Evolutionary conservation across 1,139 yeast species (phyloP), one percentile per base, ranked within the genome.

Genomic region (Yamadazyma sp.): DNA sequence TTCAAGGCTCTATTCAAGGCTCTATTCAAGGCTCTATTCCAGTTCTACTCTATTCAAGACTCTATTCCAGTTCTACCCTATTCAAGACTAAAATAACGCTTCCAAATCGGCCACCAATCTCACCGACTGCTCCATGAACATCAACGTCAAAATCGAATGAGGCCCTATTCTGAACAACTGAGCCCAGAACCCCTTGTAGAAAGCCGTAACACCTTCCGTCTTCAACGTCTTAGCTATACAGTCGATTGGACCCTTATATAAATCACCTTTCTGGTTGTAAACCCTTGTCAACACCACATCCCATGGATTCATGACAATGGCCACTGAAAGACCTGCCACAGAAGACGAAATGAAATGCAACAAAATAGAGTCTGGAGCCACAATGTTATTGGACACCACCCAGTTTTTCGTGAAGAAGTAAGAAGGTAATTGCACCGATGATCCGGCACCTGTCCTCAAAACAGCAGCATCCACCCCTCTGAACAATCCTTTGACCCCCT

Each of bases 391-490:
- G 17, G 64, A 57, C 29, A 78, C 54, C 36, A 83, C 60, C 48
- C 78, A 70, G 46, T 73, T 64, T 61, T 92, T 92, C 38, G 90
- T 79, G 48, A 78, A 77, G 61, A 83, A 86, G 64, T 92, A 92
- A 35, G 89, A 80, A n/a, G 98, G 97, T 52, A 92, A 70, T 67
- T 92, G 98, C 22, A 89, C 97, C 26, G 96, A 77, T 9, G 97
- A 90, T 2, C 98, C 98, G 35, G 92, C 86, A 53, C 97, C 96
- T 1, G 98, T 92, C 62, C 98, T 78, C 46, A 92, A 66, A 33
- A 89, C 78, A 1, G 98, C 97, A 3, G 98, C 96, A 58, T 88
- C 96, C 3, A 89, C 88, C 46, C 98, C 98, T 46, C 95, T 73
- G 63, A 81, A 90, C 44, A 86, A 69, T 2, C 97, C 97, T 39